Evolutionary conservation across 2,329 filamentous ascomycete species (phyloP).

Genomic region (Claviceps sp.): DNA sequence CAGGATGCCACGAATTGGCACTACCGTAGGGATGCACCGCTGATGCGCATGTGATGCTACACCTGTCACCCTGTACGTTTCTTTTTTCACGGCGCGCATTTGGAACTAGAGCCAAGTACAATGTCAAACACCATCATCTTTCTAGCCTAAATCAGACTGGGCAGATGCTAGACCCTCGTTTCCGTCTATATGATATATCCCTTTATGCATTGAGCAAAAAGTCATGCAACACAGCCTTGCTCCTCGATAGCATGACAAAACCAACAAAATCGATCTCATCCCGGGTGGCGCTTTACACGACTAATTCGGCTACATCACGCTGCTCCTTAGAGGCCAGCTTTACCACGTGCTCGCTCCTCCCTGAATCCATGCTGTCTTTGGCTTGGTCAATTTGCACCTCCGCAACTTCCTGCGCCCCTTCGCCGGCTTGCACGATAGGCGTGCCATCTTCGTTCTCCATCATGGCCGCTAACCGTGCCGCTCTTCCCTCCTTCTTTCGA

Average conservation of each 20-base stretch:
- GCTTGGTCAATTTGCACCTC: not conserved
- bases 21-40: conserved; percentile 10
- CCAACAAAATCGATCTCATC: not conserved
- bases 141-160: too few species aligned
- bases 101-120: too few species aligned
- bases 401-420: not conserved
- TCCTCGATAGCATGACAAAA: not conserved
- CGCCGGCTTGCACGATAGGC: not conserved
- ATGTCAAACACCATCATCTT: too few species aligned
- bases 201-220: too few species aligned
- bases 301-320: not conserved
- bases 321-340: not conserved
- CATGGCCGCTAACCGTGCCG: conserved; percentile 38
- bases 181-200: not conserved
- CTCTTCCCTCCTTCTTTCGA: conserved; percentile 41
- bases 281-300: not conserved
- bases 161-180: not conserved
- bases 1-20: conserved; percentile 14
- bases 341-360: not conserved
- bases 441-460: conserved; percentile 27
- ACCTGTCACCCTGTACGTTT: not conserved
- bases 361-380: not conserved
- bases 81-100: too few species aligned
- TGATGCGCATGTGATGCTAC: not conserved
- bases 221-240: not conserved